phyloP scores from a whole-genome alignment of 768 basidiomycete species.

The Tephrocybe sp. region DNA sequence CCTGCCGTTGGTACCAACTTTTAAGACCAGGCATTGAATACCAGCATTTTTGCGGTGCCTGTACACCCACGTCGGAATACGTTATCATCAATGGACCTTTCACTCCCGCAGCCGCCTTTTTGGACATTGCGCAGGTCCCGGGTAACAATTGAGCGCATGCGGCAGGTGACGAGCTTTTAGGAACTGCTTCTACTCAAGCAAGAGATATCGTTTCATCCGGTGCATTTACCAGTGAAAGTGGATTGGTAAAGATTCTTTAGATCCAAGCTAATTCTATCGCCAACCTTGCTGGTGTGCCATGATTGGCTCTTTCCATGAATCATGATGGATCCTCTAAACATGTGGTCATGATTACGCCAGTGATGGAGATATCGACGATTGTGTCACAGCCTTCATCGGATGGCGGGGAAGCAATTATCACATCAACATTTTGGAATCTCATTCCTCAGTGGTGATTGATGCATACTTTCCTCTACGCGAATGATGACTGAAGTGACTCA shows the following conservation, averaged over 20 bases:
- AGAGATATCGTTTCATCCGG: constrained; percentile 14
- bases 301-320: too few species aligned
- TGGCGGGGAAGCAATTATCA: not conserved
- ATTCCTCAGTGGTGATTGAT: constrained; percentile 12
- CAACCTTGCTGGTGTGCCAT: constrained; percentile 2
- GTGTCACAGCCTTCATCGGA: constrained; percentile 5
- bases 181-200: constrained; percentile 4
- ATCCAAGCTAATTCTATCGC: constrained; percentile 12
- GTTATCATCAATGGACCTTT: constrained; percentile 7
- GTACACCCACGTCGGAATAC: not conserved
- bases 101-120: constrained; percentile 4
- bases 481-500: not conserved
- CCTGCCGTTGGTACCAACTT: constrained; percentile 16
- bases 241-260: constrained; percentile 9
- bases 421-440: constrained; percentile 8
- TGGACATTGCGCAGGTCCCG: constrained; percentile 10
- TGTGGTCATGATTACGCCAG: not conserved
- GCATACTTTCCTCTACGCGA: not conserved
- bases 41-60: not conserved
- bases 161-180: not conserved
- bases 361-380: constrained; percentile 5
- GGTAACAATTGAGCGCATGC: not conserved
- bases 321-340: too few species aligned
- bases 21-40: constrained; percentile 12
- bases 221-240: constrained; percentile 10